These are phyloP conservation scores for Lasiosphaeria hispida DNA, from an alignment of 495 filamentous ascomycete species.

Conservation along the genomic window DNA sequence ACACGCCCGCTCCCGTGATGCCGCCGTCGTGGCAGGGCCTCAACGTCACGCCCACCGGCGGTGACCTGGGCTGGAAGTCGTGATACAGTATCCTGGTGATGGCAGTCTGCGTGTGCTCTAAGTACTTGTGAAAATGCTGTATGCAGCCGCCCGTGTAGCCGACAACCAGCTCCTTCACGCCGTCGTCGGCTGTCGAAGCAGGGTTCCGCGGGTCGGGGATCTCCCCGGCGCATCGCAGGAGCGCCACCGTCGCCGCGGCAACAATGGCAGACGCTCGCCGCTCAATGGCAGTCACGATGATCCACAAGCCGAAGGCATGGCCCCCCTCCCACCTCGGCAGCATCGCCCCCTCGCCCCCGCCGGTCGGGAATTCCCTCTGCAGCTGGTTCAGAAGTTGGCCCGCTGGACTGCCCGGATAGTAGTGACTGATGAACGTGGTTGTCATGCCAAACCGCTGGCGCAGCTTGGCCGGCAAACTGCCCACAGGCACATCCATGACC, in stretches of 20 bases:
- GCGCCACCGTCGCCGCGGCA: conserved; percentile 66
- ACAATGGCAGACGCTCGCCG: conserved; percentile 67
- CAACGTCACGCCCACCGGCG: conserved; percentile 59
- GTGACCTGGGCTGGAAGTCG: conserved; percentile 58
- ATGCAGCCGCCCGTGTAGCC: conserved; percentile 80
- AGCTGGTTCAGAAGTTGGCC: conserved; percentile 51
- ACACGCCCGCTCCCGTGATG: conserved; percentile 70
- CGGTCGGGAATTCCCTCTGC: conserved; percentile 51
- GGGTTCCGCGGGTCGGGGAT: conserved; percentile 37
- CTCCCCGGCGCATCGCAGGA: conserved; percentile 65
- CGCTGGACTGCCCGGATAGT: conserved; percentile 51
- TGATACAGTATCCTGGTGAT: too few relatives aligned
- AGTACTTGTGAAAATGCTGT: conserved; percentile 70
- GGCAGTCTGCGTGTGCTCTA: conserved; percentile 58
- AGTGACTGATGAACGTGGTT: conserved; percentile 68
- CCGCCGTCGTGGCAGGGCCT: conserved; percentile 72
- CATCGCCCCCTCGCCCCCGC: conserved; percentile 28
- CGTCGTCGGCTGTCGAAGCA: neutral
- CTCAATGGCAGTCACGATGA: conserved; percentile 63
- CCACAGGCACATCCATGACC: conserved; percentile 31
- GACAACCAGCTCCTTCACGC: conserved; percentile 61
- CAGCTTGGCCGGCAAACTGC: conserved; percentile 59
- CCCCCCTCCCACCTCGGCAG: conserved; percentile 59
- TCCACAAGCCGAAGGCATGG: conserved; percentile 54
- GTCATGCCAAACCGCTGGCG: conserved; percentile 62